Base-by-base conservation (phyloP, 2,329 filamentous ascomycete species). In the Arthroderma uncinatum region DNA sequence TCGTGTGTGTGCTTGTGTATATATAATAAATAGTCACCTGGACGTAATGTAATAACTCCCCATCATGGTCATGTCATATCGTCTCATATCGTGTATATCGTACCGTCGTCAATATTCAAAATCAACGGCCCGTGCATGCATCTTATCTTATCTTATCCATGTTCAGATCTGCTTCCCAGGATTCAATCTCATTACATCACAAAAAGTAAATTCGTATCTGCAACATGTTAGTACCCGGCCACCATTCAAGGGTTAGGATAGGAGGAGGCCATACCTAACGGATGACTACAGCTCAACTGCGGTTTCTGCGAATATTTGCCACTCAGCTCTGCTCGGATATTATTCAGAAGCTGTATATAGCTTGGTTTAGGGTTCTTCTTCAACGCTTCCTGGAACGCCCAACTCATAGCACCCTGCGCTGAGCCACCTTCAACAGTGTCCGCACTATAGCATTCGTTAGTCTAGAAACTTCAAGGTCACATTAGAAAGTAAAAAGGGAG, bases 81-180 rank as follows among this genome's bases (percentile, higher is more conserved):
- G 25, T 44, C 4, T 44, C 21, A 4, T 23, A 19, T 44, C 40
- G 12, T 44, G 21, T 23, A 44, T 25, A 23, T 25, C 40, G 14
- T 44, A 44, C 40, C 21, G 9, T 50, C 44, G 44, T 50, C 44
- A 30, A 33, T 19, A 16, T n/a, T 37, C 12, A 34, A 34, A 34
- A 12, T 25, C 23, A 28, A 44, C 19, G 40, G 40, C 19, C 28
- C 44, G 28, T 50, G 28, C 44, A 44, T 50, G 9, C 44, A 28
- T 33, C 25, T 25, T 70, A 50, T 50, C 44, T 54, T 50, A 50
- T 50, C 44, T 30, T 30, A 48, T 48, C 39, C 9, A 19, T n/a
- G n/a, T n/a, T n/a, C n/a, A n/a, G n/a, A n/a, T n/a, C n/a, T n/a
- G n/a, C n/a, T n/a, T n/a, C n/a, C n/a, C n/a, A n/a, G n/a, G n/a